Evolutionary conservation across 169 alveolate species (phyloP), one percentile per base, ranked within the genome.

Genomic region (Cardiosporidium cionae): DNA sequence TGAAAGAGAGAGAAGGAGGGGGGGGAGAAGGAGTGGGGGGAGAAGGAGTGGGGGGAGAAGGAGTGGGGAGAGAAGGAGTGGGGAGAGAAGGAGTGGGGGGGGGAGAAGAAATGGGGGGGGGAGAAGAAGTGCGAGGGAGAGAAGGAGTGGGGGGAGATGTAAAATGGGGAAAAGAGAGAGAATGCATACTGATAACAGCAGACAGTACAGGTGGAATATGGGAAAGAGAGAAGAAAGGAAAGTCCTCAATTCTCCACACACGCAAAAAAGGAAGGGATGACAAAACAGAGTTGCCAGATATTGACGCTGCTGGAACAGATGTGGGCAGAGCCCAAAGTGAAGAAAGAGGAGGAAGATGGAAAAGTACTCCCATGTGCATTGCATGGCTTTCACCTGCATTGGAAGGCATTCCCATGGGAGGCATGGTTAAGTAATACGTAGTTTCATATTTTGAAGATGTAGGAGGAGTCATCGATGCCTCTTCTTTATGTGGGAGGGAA

Each of bases 181-280:
- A n/a, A n/a, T 16, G 22, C 16, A 44, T 9, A 63, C 9, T 16
- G 69, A 31, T 16, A n/a, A n/a, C 16, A 63, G 69, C 16, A 63
- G n/a, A n/a, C 9, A 63, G n/a, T 16, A 63, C 9, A 63, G 54
- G 22, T 9, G 16, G 25, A 31, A n/a, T 9, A n/a, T 9, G 22
- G 16, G 69, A 63, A 63, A 63, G 69, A n/a, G n/a, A 63, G n/a
- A n/a, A n/a, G n/a, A n/a, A n/a, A n/a, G n/a, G n/a, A n/a, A n/a
- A n/a, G n/a, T n/a, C n/a, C n/a, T n/a, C n/a, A n/a, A n/a, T n/a
- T n/a, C n/a, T n/a, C n/a, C n/a, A n/a, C n/a, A n/a, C 16, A n/a
- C 9, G 54, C 64, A n/a, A 63, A 16, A 44, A 63, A 63, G 66
- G 66, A 63, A 16, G 79, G 72, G 22, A 63, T 9, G 22, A 63